Base-by-base conservation (phyloP, 805 yeast species). In the Komagataella pseudopastoris region DNA sequence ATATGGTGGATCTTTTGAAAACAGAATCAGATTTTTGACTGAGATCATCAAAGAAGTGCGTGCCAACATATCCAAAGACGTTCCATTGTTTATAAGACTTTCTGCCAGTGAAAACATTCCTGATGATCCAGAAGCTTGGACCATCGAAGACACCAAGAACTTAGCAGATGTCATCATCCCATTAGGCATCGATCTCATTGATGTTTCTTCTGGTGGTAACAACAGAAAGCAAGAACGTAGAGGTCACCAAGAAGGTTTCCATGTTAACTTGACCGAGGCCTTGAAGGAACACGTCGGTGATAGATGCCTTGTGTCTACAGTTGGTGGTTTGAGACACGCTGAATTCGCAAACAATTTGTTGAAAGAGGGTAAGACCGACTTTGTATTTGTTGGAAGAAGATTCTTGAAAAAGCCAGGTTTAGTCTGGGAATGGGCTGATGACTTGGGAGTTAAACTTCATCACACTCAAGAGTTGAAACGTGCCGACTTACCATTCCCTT, bases 161-260 rank as follows among this genome's bases (percentile, higher is more conserved):
- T 59, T 77, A 44, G 69, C 74, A 0, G 64, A 67, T n/a, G 53
- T 65, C 6, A 60, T 76, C 6, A 64, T 64, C n/a, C 66, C 69
- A 23, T 66, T 62, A 49, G 80, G 78, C 7, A 69, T 80, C 48
- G 78, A 76, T 53, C 62, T 79, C 16, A 55, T 80, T 43, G 85
- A 81, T 58, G 69, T 75, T 47, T 77, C 83, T 1, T 66, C 79
- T 6, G 83, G 83, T 53, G 81, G 81, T 49, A 71, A 69, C 58
- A 64, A 63, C 55, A 53, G 61, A 46, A 56, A 62, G 46, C 67
- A 63, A 52, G 58, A 53, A 20, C 57, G 69, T 57, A 58, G 67
- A 59, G 50, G 57, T 2, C 22, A 12, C 10, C 54, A 54, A 22
- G 58, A 61, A 22, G 74, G 72, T 2, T 55, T 63, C 53, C 76